These are phyloP conservation scores for Plasmodium coatneyi DNA, from an alignment of 169 alveolate species.

Conservation along the genomic window DNA sequence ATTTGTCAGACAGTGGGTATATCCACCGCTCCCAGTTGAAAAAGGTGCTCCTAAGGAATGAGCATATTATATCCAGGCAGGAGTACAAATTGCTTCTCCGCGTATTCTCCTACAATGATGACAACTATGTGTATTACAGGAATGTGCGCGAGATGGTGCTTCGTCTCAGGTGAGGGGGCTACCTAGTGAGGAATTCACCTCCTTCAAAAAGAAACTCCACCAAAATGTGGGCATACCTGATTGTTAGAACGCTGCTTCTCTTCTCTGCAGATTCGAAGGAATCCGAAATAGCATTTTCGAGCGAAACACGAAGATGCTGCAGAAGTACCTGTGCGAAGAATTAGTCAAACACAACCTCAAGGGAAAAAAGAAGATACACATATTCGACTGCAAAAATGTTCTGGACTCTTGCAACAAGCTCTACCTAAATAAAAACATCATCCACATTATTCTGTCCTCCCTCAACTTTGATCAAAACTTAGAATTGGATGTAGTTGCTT, in stretches of 20 bases:
- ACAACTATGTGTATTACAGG: conserved; percentile 59
- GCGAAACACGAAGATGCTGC: conserved; percentile 37
- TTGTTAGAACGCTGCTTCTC: background rate
- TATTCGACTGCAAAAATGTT: conserved; percentile 64
- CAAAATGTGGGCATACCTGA: background rate
- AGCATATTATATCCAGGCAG: conserved; percentile 68
- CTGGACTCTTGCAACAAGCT: conserved; percentile 60
- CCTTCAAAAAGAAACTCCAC: background rate
- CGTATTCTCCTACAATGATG: conserved; percentile 52
- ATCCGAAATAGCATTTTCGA: conserved; percentile 70
- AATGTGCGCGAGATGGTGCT: conserved; percentile 33
- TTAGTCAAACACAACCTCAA: conserved; percentile 39
- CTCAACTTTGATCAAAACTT: conserved; percentile 48
- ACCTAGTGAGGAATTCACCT: no score
- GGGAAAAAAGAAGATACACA: conserved; percentile 60
- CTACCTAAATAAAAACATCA: conserved; percentile 52
- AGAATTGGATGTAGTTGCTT: conserved; percentile 35
- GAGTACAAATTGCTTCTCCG: conserved; percentile 56
- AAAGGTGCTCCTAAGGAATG: conserved; percentile 24
- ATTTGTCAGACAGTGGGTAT: conserved; percentile 61
- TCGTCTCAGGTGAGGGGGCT: conserved; percentile 28
- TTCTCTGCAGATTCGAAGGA: conserved; percentile 40
- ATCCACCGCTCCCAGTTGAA: conserved; percentile 35
- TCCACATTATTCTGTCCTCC: conserved; percentile 58
- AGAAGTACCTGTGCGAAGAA: conserved; percentile 51